Base-by-base conservation (phyloP, 305 asterid genomes). In the Striga hermonthica region DNA sequence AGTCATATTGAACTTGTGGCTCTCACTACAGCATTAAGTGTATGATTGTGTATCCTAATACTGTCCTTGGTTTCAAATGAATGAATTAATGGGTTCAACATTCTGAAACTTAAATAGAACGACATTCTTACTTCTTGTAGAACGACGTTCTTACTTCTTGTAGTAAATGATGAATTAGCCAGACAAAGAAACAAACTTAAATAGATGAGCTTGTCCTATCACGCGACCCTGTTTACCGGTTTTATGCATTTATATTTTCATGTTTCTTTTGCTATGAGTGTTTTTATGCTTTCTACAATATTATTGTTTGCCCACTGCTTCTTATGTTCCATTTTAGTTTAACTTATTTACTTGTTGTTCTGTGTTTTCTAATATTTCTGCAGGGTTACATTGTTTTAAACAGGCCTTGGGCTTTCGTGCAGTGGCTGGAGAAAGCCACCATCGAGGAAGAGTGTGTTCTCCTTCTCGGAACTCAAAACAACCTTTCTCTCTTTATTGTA, bases 361-460 rank as follows among this genome's bases (percentile, higher is more conserved):
- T 60, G 37, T 75, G 60, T 75, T 55, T 22, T 22, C 2, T 59
- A 58, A 54, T 76, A 47, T 74, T 70, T 58, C 70, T 52, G 72
- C 88, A 89, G 96, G 98, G 98, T 74, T 91, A 87, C 76, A 76
- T 89, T 73, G 96, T 91, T 49, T 78, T 91, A 57, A 91, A 91
- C 74, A 81, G 98, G 79, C 98, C 98, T 1, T 91, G 98, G 98
- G 96, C 98, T 12, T 91, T 91, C 73, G 98, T 91, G 60, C 98
- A 91, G 77, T 91, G 96, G 96, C 84, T 91, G 74, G 95, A 91
- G 74, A 87, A 89, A 78, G 90, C 96, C 78, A 69, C 72, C 34
- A 87, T 93, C 61, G 95, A 88, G 69, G 99, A 93, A 80, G 97
- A 93, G 99, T 93, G 85, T 72, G 95, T 79, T 79, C 78, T 75